These are phyloP conservation scores for Dioszegia hungarica DNA, from an alignment of 768 basidiomycete species.

Conservation along the genomic window DNA sequence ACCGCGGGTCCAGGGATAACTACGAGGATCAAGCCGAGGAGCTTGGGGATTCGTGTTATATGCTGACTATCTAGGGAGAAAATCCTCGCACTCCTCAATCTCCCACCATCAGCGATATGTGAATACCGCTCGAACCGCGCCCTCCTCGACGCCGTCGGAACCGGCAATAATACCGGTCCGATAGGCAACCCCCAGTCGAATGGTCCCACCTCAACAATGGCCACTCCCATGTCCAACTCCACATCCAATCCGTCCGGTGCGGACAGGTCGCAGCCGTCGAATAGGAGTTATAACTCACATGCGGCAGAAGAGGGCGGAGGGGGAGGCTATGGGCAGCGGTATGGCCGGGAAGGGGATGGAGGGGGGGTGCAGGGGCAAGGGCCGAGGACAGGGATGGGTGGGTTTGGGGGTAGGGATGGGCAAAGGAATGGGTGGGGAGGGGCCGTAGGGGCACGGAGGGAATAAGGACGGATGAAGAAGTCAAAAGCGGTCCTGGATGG, in stretches of 20 bases:
- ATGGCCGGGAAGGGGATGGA: neutral
- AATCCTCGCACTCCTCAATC: slow-evolving; percentile 66
- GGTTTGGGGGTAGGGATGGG: neutral
- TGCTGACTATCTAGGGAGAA: slow-evolving; percentile 60
- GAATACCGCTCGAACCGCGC: slow-evolving; percentile 81
- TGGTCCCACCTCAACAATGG: too few species aligned
- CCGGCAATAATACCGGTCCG: too few species aligned
- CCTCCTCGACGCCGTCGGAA: slow-evolving; percentile 34
- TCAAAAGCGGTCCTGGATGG: too few species aligned
- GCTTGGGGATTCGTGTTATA: neutral
- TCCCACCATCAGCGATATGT: slow-evolving; percentile 74
- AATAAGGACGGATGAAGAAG: too few species aligned
- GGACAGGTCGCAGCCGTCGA: too few species aligned
- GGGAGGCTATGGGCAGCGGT: neutral
- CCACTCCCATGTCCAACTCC: neutral
- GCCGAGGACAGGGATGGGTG: neutral
- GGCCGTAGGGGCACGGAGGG: neutral
- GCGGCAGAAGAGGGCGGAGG: neutral
- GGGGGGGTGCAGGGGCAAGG: neutral
- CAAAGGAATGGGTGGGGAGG: neutral
- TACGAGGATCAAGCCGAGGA: neutral
- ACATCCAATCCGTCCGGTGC: too few species aligned
- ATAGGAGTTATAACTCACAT: too few species aligned
- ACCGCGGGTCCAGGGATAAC: neutral
- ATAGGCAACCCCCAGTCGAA: too few species aligned